Evolutionary conservation across 73 alveolate species (phyloP).

Genomic region (Blepharisma japonicum): DNA sequence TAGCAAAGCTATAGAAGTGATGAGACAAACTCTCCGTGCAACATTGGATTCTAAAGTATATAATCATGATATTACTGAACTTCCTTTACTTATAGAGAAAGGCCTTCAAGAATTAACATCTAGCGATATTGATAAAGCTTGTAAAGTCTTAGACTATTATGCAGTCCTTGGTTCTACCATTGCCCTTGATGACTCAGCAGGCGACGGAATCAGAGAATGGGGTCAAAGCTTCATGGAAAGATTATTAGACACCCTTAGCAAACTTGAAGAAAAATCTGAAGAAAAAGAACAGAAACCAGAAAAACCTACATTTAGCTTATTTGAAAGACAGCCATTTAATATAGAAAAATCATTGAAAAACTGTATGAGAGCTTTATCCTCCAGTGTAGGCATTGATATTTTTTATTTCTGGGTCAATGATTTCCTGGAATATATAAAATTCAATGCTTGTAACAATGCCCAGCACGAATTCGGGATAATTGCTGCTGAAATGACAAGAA

Average conservation of each 20-base stretch:
- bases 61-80: not conserved
- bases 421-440: not conserved
- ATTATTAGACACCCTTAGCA: not conserved
- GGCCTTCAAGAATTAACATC: not conserved
- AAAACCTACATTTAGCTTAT: too few species aligned
- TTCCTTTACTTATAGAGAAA: not conserved
- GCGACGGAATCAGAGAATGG: not conserved
- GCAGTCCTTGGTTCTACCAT: not conserved
- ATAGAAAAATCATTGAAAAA: not conserved
- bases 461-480: not conserved
- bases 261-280: not conserved
- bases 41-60: not conserved
- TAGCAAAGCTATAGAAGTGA: not conserved
- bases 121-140: constrained; percentile 1
- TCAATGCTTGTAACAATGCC: constrained; percentile 8
- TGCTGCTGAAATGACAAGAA: not conserved
- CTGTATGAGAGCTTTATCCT: not conserved
- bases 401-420: not conserved
- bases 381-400: not conserved
- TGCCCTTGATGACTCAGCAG: not conserved
- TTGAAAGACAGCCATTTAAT: not conserved
- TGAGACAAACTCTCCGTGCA: not conserved
- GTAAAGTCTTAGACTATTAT: constrained; percentile 1
- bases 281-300: not conserved
- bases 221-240: not conserved